Evolutionary conservation across 169 alveolate genomes (phyloP).

Genomic region (Eimeria praecox): DNA sequence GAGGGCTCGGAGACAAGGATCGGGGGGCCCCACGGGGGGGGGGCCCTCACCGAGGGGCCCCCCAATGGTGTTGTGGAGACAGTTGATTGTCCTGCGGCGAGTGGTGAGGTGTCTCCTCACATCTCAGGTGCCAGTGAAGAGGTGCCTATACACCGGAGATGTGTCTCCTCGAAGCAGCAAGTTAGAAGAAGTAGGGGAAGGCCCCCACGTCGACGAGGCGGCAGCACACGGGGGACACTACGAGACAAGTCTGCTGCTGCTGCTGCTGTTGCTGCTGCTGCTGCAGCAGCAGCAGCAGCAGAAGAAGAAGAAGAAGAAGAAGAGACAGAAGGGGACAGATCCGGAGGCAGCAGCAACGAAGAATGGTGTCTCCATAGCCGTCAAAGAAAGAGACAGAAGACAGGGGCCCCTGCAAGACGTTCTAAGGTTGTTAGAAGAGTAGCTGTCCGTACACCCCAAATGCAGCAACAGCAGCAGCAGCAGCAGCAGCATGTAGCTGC

Average conservation of each 20-base stretch:
- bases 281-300: constrained; percentile 19
- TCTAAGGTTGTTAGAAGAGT: not conserved
- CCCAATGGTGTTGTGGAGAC: not conserved
- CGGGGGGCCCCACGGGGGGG: not conserved
- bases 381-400: not conserved
- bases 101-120: not conserved
- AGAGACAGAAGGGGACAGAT: too few relatives aligned
- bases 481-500: not conserved
- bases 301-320: too few relatives aligned
- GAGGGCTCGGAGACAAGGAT: not conserved
- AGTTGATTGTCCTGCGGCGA: not conserved
- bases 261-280: not conserved
- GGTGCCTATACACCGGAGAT: constrained; percentile 2
- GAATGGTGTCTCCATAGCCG: not conserved
- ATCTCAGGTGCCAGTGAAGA: not conserved
- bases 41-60: not conserved
- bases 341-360: constrained; percentile 59
- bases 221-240: not conserved
- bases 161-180: not conserved
- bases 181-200: constrained; percentile 19
- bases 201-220: constrained; percentile 14
- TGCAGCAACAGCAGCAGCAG: too few relatives aligned
- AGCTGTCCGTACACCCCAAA: not conserved
- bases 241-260: not conserved
- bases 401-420: constrained; percentile 50